A percentile compares a stretch with the other conserved stretches of the same genome.
Conservation (phyloP, 1,139 yeast genomes). For the Yamadazyma kanchanaburiensis region DNA sequence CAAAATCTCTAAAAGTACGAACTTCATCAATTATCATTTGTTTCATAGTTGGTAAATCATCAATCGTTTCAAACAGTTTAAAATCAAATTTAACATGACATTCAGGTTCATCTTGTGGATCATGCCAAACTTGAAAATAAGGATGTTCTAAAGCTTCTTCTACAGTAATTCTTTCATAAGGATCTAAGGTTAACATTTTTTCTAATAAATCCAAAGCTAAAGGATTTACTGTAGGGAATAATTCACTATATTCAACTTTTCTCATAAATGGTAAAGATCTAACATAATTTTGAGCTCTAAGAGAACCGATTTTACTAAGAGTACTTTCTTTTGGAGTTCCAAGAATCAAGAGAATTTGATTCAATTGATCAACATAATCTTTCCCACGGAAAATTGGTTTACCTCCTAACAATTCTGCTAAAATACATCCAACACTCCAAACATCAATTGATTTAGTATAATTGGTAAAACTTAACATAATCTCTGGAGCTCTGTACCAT, state of each 20-base stretch:
- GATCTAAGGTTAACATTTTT: conserved; percentile 83
- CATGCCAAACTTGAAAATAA: conserved; percentile 91
- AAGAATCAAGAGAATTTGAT: conserved; percentile 76
- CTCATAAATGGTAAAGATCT: conserved; percentile 82
- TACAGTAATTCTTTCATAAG: conserved; percentile 80
- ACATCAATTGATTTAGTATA: conserved; percentile 95
- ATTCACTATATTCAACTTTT: conserved; percentile 65
- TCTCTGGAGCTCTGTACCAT: conserved; percentile 98
- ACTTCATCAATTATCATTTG: conserved; percentile 83
- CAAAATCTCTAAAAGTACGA: conserved; percentile 72
- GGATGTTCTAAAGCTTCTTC: conserved; percentile 89
- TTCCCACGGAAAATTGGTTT: conserved; percentile 91
- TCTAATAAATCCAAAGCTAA: conserved; percentile 81
- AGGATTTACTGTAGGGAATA: conserved; percentile 86
- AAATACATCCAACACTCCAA: conserved; percentile 96
- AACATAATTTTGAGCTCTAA: conserved; percentile 89
- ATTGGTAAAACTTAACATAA: conserved; percentile 88
- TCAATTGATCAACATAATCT: conserved; percentile 93
- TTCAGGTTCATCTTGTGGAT: conserved; percentile 89
- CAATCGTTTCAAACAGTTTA: conserved; percentile 76
- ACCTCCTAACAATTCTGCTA: conserved; percentile 91
- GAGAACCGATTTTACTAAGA: conserved; percentile 77
- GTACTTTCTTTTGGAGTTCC: conserved; percentile 93
- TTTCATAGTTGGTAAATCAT: conserved; percentile 75
- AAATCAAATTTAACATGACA: conserved; percentile 85